These are phyloP conservation scores for Populus hybrid DNA, from an alignment of 441 rosid genomes.

Conservation along the genomic window DNA sequence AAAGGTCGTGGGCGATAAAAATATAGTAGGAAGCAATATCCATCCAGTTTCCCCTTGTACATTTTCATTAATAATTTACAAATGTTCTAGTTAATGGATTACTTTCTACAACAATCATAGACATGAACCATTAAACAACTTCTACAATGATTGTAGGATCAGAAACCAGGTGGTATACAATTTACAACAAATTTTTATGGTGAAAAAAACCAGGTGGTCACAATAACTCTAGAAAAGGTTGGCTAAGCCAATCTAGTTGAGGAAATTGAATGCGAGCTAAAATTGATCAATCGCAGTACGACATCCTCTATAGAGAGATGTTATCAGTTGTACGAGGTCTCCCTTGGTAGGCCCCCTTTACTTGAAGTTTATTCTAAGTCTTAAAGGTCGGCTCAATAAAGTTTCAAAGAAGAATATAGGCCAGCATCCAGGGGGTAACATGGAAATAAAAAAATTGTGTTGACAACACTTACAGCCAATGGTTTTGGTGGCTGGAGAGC, in stretches of 20 bases:
- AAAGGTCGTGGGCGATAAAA: background rate
- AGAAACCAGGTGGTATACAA: background rate
- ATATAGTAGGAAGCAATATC: background rate
- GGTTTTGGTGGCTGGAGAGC: slow-evolving; percentile 91
- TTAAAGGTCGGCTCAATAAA: background rate
- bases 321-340: background rate
- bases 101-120: background rate
- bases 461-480: slow-evolving; percentile 44
- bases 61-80: background rate
- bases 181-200: background rate
- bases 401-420: background rate
- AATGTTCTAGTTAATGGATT: background rate
- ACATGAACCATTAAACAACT: background rate
- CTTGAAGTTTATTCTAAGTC: background rate
- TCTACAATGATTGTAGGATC: background rate
- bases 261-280: background rate
- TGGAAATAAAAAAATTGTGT: slow-evolving; percentile 23
- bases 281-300: background rate
- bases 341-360: background rate
- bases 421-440: slow-evolving; percentile 77
- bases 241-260: background rate
- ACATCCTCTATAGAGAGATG: background rate
- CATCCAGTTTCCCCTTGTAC: background rate
- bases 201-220: background rate
- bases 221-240: background rate